A percentile compares a stretch with the other conserved stretches of the same genome.
Conservation (phyloP, 805 yeast species). For the Starmerella apis region DNA sequence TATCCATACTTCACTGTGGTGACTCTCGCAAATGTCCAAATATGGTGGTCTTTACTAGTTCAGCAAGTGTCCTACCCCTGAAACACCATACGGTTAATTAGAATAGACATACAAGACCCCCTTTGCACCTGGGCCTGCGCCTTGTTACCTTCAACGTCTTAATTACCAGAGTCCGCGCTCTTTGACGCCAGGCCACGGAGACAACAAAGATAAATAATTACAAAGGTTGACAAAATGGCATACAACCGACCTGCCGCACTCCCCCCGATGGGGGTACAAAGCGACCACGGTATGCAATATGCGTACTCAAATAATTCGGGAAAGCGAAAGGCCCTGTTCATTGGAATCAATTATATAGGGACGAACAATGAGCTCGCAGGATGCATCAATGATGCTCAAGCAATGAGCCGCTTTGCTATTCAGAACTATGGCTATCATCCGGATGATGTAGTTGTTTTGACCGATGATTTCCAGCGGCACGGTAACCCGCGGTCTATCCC, state of each 20-base stretch:
- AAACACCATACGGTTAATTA: too few species aligned
- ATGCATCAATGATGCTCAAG: slow-evolving; percentile 62
- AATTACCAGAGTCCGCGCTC: not conserved
- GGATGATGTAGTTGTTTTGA: slow-evolving; percentile 35
- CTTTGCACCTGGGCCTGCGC: not conserved
- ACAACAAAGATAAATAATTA: not conserved
- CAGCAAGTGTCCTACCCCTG: too few species aligned
- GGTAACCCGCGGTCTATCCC: slow-evolving; percentile 41
- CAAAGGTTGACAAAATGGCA: slow-evolving; percentile 6
- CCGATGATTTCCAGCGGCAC: slow-evolving; percentile 33
- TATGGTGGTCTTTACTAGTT: too few species aligned
- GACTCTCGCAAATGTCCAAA: too few species aligned
- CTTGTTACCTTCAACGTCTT: not conserved
- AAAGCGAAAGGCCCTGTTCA: slow-evolving; percentile 57
- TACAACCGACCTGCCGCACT: slow-evolving; percentile 25
- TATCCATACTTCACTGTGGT: too few species aligned
- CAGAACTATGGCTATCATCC: slow-evolving; percentile 34
- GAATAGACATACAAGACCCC: too few species aligned
- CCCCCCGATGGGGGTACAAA: slow-evolving; percentile 30
- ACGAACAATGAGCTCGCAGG: slow-evolving; percentile 53
- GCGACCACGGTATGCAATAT: slow-evolving; percentile 33
- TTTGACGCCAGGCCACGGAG: not conserved
- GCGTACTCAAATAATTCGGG: slow-evolving; percentile 67
- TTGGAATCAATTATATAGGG: slow-evolving; percentile 73
- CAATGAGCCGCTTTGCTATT: slow-evolving; percentile 37